phyloP scores from a whole-genome alignment of 148 eudicot species.

The Rhododendron vialii region DNA sequence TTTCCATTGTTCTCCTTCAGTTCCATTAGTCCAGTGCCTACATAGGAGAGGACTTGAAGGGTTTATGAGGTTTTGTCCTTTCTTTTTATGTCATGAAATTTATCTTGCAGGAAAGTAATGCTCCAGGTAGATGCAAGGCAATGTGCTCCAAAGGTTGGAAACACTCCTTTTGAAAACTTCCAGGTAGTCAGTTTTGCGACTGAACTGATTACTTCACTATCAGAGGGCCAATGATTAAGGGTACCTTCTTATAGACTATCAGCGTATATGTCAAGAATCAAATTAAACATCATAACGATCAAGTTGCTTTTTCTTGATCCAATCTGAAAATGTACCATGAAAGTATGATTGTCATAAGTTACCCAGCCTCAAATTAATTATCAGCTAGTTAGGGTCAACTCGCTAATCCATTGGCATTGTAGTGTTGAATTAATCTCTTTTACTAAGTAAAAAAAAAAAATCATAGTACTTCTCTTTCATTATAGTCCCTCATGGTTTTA shows the following conservation, averaged over 20 bases:
- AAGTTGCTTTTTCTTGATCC: background rate
- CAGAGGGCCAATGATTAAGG: background rate
- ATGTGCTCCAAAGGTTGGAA: constrained; percentile 92
- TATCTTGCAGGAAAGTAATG: constrained; percentile 83
- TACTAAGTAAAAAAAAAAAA: background rate
- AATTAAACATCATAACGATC: background rate
- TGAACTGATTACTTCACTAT: background rate
- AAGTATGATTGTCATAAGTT: background rate
- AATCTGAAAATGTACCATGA: background rate
- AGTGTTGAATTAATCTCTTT: background rate
- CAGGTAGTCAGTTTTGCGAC: constrained; percentile 40
- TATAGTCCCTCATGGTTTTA: background rate
- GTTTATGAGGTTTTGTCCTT: background rate
- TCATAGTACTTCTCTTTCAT: background rate
- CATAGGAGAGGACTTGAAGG: background rate
- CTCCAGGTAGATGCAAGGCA: constrained; percentile 93
- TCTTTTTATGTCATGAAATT: background rate
- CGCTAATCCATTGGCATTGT: background rate
- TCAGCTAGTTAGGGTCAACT: background rate
- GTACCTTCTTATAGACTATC: background rate
- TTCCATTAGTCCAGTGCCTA: background rate
- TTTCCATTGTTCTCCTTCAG: background rate
- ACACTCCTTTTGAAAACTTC: constrained; percentile 81
- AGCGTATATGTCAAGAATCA: background rate
- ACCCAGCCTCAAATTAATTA: background rate